phyloP scores from a whole-genome alignment of 75 land plant genomes.

The Pseudotsuga menziesii region DNA sequence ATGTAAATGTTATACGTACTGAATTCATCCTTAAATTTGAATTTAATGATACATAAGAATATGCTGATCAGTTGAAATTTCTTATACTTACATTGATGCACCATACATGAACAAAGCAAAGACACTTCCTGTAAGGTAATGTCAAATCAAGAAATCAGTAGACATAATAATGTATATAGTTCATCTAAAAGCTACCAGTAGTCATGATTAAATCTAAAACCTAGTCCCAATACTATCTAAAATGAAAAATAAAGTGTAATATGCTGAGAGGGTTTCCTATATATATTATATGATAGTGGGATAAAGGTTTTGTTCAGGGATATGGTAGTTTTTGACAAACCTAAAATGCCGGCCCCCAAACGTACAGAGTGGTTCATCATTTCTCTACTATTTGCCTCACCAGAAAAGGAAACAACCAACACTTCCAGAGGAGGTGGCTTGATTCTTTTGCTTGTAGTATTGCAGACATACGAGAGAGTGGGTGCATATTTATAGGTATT shows the following conservation, averaged over 20 bases:
- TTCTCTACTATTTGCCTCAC: neutral
- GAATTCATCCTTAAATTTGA: too few species aligned
- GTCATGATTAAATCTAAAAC: too few species aligned
- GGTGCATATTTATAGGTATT: neutral
- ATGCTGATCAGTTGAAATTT: too few species aligned
- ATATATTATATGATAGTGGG: neutral
- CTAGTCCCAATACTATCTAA: too few species aligned
- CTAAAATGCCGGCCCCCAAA: constrained; percentile 3
- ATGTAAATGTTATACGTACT: too few species aligned
- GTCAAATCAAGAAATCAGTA: too few species aligned
- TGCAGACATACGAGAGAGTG: neutral
- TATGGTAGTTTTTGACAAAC: neutral
- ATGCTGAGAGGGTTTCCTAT: too few species aligned
- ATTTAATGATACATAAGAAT: too few species aligned
- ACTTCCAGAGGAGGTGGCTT: neutral
- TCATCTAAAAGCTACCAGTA: neutral
- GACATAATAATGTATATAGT: neutral
- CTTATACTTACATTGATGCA: constrained; percentile 36
- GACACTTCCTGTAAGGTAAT: constrained; percentile 33
- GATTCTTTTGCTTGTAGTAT: neutral
- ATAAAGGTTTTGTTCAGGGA: neutral
- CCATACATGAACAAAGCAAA: constrained; percentile 45
- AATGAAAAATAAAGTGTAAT: too few species aligned
- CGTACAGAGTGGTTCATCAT: neutral
- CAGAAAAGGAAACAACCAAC: too few species aligned